These are phyloP conservation scores for Bacterosira constricta DNA, from an alignment of 108 stramenopile species.

Conservation along the genomic window DNA sequence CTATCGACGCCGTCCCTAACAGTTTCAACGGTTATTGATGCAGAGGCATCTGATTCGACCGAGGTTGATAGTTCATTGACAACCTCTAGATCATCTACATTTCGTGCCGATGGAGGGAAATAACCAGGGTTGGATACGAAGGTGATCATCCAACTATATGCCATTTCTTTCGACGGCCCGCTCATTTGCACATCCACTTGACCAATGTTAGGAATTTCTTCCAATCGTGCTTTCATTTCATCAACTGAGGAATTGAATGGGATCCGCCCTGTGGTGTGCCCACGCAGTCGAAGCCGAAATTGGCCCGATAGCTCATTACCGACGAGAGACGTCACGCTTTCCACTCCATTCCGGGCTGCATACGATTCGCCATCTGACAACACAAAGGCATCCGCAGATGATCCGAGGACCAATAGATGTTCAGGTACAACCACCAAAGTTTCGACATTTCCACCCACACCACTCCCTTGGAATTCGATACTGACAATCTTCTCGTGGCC, in stretches of 20 bases:
- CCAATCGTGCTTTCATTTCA: conserved; percentile 61
- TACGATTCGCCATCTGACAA: conserved; percentile 66
- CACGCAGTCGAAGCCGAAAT: conserved; percentile 68
- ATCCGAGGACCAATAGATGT: conserved; percentile 48
- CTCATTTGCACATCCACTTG: conserved; percentile 61
- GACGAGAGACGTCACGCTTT: conserved; percentile 37
- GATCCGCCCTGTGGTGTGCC: conserved; percentile 63
- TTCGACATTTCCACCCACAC: conserved; percentile 79
- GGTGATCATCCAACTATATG: conserved; percentile 82
- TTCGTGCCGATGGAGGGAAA: conserved; percentile 70
- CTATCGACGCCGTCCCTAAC: conserved; percentile 27
- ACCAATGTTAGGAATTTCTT: conserved; percentile 80
- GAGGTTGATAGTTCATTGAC: conserved; percentile 43
- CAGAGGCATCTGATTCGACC: conserved; percentile 28
- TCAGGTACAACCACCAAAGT: conserved; percentile 56
- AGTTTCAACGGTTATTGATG: conserved; percentile 10
- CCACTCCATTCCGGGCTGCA: conserved; percentile 42
- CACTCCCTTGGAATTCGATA: conserved; percentile 66
- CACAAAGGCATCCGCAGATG: conserved; percentile 56
- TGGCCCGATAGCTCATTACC: conserved; percentile 75
- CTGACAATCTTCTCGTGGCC: conserved; percentile 53
- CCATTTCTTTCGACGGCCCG: conserved; percentile 63
- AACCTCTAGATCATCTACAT: conserved; percentile 52
- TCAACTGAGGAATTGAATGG: conserved; percentile 83
- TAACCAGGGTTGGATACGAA: conserved; percentile 83